Conservation (phyloP, 257 asterid species). For the Scutellaria barbata region DNA sequence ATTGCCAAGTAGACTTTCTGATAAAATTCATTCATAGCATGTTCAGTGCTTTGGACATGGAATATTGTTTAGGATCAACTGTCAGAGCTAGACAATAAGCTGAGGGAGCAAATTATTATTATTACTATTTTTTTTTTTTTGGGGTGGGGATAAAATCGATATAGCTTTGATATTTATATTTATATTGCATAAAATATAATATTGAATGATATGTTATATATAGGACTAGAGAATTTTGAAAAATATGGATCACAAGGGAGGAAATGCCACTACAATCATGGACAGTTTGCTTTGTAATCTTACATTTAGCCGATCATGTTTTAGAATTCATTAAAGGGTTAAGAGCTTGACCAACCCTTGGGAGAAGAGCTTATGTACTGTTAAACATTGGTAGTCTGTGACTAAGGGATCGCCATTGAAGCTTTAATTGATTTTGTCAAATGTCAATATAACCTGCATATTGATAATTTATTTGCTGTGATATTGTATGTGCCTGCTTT, state of each 20-base stretch:
- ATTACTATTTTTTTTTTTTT: too few species aligned
- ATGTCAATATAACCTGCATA: slow-evolving; percentile 5
- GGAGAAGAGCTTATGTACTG: slow-evolving; percentile 7
- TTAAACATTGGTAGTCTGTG: slow-evolving; percentile 9
- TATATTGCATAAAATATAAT: too few species aligned
- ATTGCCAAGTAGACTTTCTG: not conserved
- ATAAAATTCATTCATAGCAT: slow-evolving; percentile 8
- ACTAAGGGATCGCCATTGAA: not conserved
- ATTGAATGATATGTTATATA: too few species aligned
- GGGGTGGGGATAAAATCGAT: too few species aligned
- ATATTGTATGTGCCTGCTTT: not conserved
- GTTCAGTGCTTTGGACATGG: slow-evolving; percentile 9
- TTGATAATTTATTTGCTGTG: not conserved
- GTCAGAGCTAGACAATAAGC: too few species aligned
- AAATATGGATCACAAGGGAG: too few species aligned
- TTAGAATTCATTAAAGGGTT: not conserved
- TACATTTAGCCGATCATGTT: not conserved
- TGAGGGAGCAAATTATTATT: too few species aligned
- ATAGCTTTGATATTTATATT: too few species aligned
- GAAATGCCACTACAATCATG: not conserved
- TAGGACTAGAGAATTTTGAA: too few species aligned
- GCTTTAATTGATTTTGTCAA: slow-evolving; percentile 14
- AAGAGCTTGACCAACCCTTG: not conserved
- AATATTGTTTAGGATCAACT: slow-evolving; percentile 9
- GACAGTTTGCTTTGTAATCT: slow-evolving; percentile 3